Evolutionary conservation across 176 grass and related monocot species (phyloP).

Genomic region (Musa acuminata): DNA sequence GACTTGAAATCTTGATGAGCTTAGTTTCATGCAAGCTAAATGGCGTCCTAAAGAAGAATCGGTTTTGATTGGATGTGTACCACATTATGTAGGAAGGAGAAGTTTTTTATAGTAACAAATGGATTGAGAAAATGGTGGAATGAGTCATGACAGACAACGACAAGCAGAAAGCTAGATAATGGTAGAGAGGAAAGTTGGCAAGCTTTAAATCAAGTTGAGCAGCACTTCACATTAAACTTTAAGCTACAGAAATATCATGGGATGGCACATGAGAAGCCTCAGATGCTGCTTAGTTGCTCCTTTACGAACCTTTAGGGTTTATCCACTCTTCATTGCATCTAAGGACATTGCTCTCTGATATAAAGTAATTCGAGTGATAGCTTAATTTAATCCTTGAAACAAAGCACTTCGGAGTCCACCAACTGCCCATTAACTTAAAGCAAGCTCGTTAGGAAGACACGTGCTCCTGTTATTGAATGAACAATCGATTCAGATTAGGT

Average conservation of each 20-base stretch:
- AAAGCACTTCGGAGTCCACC: not conserved
- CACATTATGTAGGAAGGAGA: not conserved
- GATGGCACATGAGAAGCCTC: too few relatives aligned
- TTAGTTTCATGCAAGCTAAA: not conserved
- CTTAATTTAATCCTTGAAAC: too few relatives aligned
- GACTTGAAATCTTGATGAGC: too few relatives aligned
- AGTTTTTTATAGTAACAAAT: not conserved
- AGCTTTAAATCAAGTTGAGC: not conserved
- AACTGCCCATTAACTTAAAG: not conserved
- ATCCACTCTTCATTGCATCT: too few relatives aligned
- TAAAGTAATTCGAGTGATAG: too few relatives aligned
- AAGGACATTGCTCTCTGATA: too few relatives aligned
- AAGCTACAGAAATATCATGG: not conserved
- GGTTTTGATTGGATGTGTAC: not conserved
- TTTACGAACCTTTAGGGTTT: too few relatives aligned
- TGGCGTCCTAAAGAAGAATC: not conserved
- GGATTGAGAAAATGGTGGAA: not conserved
- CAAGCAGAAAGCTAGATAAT: not conserved
- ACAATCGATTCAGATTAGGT: not conserved
- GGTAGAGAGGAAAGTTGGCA: not conserved
- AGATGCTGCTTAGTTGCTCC: too few relatives aligned
- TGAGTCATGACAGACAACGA: too few relatives aligned
- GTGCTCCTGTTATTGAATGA: not conserved
- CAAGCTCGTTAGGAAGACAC: not conserved
- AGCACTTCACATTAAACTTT: not conserved